Evolutionary conservation across 352 stramenopile genomes (phyloP).

Genomic region (Pythium guiyangense): DNA sequence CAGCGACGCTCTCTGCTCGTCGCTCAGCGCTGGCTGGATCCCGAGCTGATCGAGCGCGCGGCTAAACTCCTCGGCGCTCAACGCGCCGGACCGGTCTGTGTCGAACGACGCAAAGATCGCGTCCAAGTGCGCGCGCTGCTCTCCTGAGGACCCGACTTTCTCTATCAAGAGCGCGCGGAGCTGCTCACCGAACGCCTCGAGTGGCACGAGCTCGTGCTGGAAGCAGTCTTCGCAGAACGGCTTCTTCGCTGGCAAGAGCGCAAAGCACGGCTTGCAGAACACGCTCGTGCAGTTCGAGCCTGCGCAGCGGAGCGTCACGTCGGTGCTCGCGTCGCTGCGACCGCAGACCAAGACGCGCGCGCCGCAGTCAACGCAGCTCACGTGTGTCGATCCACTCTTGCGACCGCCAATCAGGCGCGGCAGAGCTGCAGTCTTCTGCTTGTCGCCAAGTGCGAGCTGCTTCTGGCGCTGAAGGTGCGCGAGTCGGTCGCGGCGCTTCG

Average conservation of each 20-base stretch:
- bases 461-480: constrained; percentile 45
- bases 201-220: constrained; percentile 42
- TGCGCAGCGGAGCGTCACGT: constrained; percentile 23
- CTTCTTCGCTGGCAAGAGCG: constrained; percentile 30
- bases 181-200: constrained; percentile 53
- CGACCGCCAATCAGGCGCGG: constrained; percentile 70
- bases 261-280: constrained; percentile 55
- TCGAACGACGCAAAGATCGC: constrained; percentile 55
- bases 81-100: constrained; percentile 46
- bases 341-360: constrained; percentile 29
- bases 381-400: constrained; percentile 52
- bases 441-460: constrained; percentile 53
- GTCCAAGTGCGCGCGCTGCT: constrained; percentile 34
- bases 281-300: constrained; percentile 57
- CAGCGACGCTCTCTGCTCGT: constrained; percentile 41
- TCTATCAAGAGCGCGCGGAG: constrained; percentile 60
- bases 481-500: constrained; percentile 46
- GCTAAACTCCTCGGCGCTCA: constrained; percentile 57
- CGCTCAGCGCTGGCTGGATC: constrained; percentile 50
- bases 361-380: constrained; percentile 59
- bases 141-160: constrained; percentile 39
- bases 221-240: constrained; percentile 79
- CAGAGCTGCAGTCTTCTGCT: constrained; percentile 36
- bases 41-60: constrained; percentile 37
- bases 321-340: constrained; percentile 8